A percentile compares a stretch with the other conserved stretches of the same genome.
Evolutionary conservation across 2,329 filamentous ascomycete species (phyloP).

Genomic region (Chalara sp.): DNA sequence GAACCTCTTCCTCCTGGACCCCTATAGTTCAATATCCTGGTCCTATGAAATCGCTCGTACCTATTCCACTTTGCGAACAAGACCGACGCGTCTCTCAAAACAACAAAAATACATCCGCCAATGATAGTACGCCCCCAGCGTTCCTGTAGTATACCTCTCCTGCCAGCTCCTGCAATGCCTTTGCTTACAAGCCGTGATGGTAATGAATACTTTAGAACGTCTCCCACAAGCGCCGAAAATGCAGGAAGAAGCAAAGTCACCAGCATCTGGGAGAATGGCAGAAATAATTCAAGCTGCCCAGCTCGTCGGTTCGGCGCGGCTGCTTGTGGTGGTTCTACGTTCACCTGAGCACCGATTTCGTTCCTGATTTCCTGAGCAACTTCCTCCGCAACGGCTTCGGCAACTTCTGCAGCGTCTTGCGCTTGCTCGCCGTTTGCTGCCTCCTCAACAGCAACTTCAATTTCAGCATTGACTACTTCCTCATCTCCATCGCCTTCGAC

Average conservation of each 20-base stretch:
- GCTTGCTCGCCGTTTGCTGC: neutral
- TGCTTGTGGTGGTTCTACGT: too few species aligned
- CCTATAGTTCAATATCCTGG: conserved; percentile 36
- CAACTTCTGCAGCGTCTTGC: neutral
- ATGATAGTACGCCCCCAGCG: conserved; percentile 85
- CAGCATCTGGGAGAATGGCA: conserved; percentile 26
- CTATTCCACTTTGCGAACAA: conserved; percentile 59
- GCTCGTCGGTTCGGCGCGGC: too few species aligned
- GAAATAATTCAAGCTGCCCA: too few species aligned
- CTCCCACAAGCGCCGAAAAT: conserved; percentile 73
- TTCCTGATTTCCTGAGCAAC: neutral
- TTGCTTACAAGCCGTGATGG: conserved; percentile 57
- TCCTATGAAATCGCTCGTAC: conserved; percentile 47
- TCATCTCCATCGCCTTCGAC: conserved; percentile 11
- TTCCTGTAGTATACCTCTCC: conserved; percentile 57
- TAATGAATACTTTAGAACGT: conserved; percentile 60
- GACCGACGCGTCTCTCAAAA: conserved; percentile 63
- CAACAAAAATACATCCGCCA: conserved; percentile 82
- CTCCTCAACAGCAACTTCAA: neutral
- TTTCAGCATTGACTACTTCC: too few species aligned
- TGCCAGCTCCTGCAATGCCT: conserved; percentile 18
- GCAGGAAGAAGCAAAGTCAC: conserved; percentile 74
- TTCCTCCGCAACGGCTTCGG: neutral
- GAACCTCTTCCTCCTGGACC: conserved; percentile 22
- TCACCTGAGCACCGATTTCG: too few species aligned